These are phyloP conservation scores for Podaxis sp. DNA, from an alignment of 768 basidiomycete genomes.

Conservation along the genomic window DNA sequence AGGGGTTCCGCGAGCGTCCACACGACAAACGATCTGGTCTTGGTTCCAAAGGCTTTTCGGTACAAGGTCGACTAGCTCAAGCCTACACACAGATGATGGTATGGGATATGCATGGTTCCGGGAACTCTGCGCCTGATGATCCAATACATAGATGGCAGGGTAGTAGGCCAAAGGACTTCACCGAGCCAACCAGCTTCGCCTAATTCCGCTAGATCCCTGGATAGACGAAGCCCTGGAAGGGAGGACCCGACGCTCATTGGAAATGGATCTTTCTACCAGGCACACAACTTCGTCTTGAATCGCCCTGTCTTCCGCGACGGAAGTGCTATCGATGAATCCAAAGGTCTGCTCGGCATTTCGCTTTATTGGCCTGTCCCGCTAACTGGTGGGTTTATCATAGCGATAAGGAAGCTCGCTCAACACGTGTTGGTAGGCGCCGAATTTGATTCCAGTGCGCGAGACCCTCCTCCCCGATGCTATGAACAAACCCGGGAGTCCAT, in stretches of 20 bases:
- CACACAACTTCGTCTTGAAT: neutral
- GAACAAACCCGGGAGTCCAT: constrained; percentile 19
- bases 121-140: too few relatives aligned
- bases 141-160: neutral
- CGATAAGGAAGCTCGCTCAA: neutral
- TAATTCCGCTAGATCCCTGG: neutral
- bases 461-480: constrained; percentile 21
- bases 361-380: neutral
- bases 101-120: too few relatives aligned
- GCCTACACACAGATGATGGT: too few relatives aligned
- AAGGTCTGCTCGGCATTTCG: neutral
- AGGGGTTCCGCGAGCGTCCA: too few relatives aligned
- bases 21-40: too few relatives aligned
- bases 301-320: neutral
- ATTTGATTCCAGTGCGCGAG: constrained; percentile 20
- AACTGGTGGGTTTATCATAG: neutral
- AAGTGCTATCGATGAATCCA: neutral
- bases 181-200: neutral
- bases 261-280: neutral
- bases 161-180: neutral
- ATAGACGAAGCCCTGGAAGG: neutral
- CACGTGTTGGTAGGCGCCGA: neutral
- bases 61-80: too few relatives aligned
- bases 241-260: neutral
- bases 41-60: too few relatives aligned